phyloP scores from a whole-genome alignment of 2,329 filamentous ascomycete genomes.

The Mariannaea elegans region DNA sequence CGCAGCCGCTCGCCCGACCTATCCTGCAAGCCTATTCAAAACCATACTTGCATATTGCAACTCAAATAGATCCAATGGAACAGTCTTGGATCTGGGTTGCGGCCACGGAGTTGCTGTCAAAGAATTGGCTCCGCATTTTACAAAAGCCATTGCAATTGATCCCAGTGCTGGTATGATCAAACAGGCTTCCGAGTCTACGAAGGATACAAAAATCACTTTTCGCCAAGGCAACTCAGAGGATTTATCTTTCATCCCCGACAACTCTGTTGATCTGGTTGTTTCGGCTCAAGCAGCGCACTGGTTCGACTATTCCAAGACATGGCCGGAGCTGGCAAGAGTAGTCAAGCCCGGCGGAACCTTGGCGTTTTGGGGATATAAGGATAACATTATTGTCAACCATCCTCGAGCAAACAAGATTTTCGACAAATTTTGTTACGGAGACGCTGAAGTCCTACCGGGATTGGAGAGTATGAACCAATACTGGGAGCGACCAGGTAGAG shows the following conservation, averaged over 20 bases:
- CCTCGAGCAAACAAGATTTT: conserved; percentile 62
- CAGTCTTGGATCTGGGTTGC: conserved; percentile 68
- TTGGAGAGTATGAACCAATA: conserved; percentile 62
- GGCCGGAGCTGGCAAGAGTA: conserved; percentile 63
- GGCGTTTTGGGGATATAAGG: conserved; percentile 74
- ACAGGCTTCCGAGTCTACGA: conserved; percentile 55
- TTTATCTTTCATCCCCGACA: conserved; percentile 58
- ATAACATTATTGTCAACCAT: conserved; percentile 66
- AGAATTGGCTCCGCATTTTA: conserved; percentile 62
- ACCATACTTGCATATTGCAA: conserved; percentile 64
- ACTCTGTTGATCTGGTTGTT: conserved; percentile 60
- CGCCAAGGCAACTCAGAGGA: conserved; percentile 62
- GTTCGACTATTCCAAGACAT: conserved; percentile 67
- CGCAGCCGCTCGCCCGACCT: conserved; percentile 67
- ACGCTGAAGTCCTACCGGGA: conserved; percentile 53
- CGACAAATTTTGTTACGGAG: conserved; percentile 63
- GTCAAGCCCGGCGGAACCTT: conserved; percentile 64
- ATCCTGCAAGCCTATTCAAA: conserved; percentile 63
- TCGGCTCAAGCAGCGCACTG: conserved; percentile 70
- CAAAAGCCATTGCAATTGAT: conserved; percentile 61
- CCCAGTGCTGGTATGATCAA: conserved; percentile 66
- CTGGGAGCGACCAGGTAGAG: conserved; percentile 69
- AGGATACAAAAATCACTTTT: conserved; percentile 57
- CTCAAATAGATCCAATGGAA: conserved; percentile 41
- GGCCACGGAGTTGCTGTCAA: conserved; percentile 68